Percentiles rank a stretch among this genome's conserved stretches.
Conservation (phyloP, 2,329 filamentous ascomycete species). For the Aspergillus calidoustus region DNA sequence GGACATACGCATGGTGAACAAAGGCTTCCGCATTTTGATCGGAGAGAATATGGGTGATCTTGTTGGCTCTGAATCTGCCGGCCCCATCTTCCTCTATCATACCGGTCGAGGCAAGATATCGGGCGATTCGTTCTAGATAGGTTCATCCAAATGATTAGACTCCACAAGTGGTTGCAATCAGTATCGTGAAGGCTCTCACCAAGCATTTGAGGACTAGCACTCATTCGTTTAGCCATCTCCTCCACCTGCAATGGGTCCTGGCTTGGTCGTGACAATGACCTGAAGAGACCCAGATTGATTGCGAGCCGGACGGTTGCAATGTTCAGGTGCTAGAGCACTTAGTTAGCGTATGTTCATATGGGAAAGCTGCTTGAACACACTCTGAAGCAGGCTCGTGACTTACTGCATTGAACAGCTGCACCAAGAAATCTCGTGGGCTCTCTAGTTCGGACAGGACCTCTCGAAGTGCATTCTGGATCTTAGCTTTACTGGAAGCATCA, state of each 20-base stretch:
- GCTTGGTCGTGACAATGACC: conserved; percentile 9
- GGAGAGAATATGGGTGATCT: background rate
- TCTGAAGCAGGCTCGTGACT: background rate
- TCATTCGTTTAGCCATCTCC: conserved; percentile 3
- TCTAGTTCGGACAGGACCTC: background rate
- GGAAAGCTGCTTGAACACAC: background rate
- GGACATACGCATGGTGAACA: background rate
- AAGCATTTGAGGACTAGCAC: background rate
- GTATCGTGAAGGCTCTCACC: background rate
- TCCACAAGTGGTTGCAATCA: background rate
- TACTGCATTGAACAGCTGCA: conserved; percentile 7
- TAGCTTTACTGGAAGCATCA: conserved; percentile 25
- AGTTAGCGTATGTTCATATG: background rate
- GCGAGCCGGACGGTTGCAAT: conserved; percentile 23
- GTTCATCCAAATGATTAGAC: background rate
- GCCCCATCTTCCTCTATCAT: background rate
- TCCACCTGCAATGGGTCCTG: conserved; percentile 13
- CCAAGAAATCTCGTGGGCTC: background rate
- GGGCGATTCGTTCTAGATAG: background rate
- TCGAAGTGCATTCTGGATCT: conserved; percentile 24
- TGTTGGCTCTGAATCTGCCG: background rate
- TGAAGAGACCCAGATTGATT: conserved; percentile 25
- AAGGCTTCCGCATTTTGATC: background rate
- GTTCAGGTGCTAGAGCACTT: conserved; percentile 18
- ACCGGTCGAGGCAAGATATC: conserved; percentile 1